A percentile compares a stretch with the other conserved stretches of the same genome.
These are phyloP conservation scores for Murraya koenigii DNA, from an alignment of 345 rosid genomes.

Conservation along the genomic window DNA sequence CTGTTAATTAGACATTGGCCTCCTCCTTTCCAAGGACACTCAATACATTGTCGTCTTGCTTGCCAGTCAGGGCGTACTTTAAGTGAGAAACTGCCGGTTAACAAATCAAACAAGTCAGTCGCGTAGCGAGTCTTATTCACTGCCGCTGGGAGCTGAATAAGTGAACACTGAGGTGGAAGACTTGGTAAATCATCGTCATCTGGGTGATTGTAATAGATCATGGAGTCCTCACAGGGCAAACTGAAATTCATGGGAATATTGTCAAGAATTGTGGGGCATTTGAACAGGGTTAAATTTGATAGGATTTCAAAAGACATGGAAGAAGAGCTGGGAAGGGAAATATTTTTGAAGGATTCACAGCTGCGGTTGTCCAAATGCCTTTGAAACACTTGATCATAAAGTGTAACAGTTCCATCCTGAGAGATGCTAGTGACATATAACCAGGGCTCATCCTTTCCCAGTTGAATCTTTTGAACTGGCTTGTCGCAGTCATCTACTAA, in stretches of 20 bases:
- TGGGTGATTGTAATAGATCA: background rate
- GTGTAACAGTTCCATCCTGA: conserved; percentile 24
- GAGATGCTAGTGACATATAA: conserved; percentile 25
- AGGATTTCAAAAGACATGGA: conserved; percentile 13
- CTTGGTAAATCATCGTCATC: background rate
- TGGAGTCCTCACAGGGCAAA: background rate
- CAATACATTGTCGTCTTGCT: background rate
- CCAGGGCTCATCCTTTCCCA: conserved; percentile 22
- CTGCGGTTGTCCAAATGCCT: background rate
- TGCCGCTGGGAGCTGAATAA: conserved; percentile 18
- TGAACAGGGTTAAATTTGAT: conserved; percentile 13
- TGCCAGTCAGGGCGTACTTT: background rate
- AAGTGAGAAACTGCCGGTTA: conserved; percentile 24
- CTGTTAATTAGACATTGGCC: conserved; percentile 11
- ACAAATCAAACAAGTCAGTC: background rate
- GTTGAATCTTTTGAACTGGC: conserved; percentile 21
- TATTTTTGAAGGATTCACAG: conserved; percentile 27
- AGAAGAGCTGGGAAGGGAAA: conserved; percentile 31
- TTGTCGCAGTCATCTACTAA: conserved; percentile 22
- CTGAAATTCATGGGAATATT: background rate
- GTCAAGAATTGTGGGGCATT: conserved; percentile 12
- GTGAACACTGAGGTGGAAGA: conserved; percentile 27
- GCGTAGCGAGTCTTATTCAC: background rate
- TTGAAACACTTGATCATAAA: conserved; percentile 18
- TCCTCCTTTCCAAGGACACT: conserved; percentile 7